Evolutionary conservation across 192 early-diverging fungal genomes (phyloP).

Genomic region (Backusella tuberculispora): DNA sequence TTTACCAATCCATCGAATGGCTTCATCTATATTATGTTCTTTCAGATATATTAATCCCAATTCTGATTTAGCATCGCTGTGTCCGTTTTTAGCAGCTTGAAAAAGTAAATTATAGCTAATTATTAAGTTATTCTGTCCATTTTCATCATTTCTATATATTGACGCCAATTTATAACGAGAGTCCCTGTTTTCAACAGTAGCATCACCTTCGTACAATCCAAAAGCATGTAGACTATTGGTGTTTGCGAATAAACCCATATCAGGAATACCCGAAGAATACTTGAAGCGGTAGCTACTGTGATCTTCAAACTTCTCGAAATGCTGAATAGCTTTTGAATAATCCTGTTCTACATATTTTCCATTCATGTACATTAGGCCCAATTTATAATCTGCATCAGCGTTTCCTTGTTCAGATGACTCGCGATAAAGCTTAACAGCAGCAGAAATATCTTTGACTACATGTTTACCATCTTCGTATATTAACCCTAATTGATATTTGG

Average conservation of each 20-base stretch:
- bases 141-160: neutral
- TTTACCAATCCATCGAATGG: neutral
- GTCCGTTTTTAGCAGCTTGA: neutral
- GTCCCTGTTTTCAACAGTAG: neutral
- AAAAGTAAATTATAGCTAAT: neutral
- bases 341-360: neutral
- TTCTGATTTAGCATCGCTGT: neutral
- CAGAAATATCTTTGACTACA: neutral
- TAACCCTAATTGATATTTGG: neutral
- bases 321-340: neutral
- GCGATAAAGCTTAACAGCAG: neutral
- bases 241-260: neutral
- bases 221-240: neutral
- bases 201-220: neutral
- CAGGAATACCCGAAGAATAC: neutral
- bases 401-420: neutral
- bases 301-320: neutral
- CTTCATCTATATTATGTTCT: neutral
- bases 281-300: neutral
- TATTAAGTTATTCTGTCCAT: neutral
- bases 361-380: neutral
- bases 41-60: neutral
- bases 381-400: neutral
- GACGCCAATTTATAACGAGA: neutral
- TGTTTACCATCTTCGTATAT: neutral